phyloP scores from a whole-genome alignment of 371 early-diverging fungal species.

The Enterospora canceri region DNA sequence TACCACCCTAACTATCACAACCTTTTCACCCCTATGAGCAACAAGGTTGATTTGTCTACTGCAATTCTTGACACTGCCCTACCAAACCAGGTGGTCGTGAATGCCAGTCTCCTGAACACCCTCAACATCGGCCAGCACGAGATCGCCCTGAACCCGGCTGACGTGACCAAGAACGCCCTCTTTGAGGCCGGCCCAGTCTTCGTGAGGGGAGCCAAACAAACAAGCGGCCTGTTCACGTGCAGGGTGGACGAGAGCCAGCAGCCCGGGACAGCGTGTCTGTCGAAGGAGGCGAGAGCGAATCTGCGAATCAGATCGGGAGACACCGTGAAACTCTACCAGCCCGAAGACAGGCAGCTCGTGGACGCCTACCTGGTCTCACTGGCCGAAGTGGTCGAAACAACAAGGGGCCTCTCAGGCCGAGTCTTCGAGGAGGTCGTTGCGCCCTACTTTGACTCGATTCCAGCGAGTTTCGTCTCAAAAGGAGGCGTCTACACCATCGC shows the following conservation, averaged over 20 bases:
- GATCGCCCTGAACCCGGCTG: conserved; percentile 40
- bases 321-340: conserved; percentile 81
- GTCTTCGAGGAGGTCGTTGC: conserved; percentile 86
- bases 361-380: conserved; percentile 84
- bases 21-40: neutral
- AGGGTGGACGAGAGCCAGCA: conserved; percentile 76
- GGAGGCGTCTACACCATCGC: conserved; percentile 82
- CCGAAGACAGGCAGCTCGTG: conserved; percentile 69
- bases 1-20: neutral
- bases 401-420: conserved; percentile 86
- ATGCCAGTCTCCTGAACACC: conserved; percentile 6
- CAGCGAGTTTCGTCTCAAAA: conserved; percentile 69
- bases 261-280: conserved; percentile 74
- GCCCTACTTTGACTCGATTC: conserved; percentile 81
- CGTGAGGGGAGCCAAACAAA: conserved; percentile 91
- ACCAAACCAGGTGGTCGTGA: conserved; percentile 37
- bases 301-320: conserved; percentile 88
- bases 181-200: conserved; percentile 59
- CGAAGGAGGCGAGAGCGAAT: conserved; percentile 73
- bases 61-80: conserved; percentile 54
- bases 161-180: conserved; percentile 40
- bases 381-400: conserved; percentile 89
- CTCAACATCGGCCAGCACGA: conserved; percentile 26
- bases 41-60: conserved; percentile 33
- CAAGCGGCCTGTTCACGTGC: conserved; percentile 81